Evolutionary conservation across 306 rosid species (phyloP), one percentile per base, ranked within the genome.

Genomic region (Acacia confusa): DNA sequence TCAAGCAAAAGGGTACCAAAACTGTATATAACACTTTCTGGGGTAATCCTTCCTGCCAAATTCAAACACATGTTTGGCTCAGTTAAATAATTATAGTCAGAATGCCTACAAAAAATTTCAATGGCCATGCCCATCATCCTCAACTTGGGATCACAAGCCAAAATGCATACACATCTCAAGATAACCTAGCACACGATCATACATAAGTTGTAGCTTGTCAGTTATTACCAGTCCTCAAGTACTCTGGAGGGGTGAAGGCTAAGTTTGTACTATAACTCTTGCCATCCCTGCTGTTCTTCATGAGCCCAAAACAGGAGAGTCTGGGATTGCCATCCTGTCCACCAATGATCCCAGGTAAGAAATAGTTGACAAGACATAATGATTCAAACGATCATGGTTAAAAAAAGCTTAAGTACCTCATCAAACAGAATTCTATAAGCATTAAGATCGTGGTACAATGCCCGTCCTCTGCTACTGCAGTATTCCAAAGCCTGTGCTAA

Each of bases 211-310:
- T 79, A 20, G n/a, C 69, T 30, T 72, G 20, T 61, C 52, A 63
- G 22, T 72, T 72, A 28, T 77, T 84, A 96, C 99, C 99, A 68
- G 97, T 96, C 80, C 97, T 93, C 88, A 93, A 88, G 88, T 96
- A 96, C 79, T 96, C 99, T 9, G 99, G 99, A 83, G 99, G 99
- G 74, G 99, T 96, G 89, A 96, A 96, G 63, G 98, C 97, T 85
- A 96, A 89, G 85, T 96, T 93, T 74, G 99, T 96, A 78, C 99
- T 93, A 60, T 96, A 93, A 85, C 99, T 96, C 89, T 88, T 88
- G 70, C 99, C 99, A 80, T 96, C 98, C 86, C 97, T 94, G 82
- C 99, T 96, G 84, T 96, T 96, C 93, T 96, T 96, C 97, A 93
- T 96, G 66, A 96, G 97, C 71, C 99, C 99, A 72, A 93, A 96